Base-by-base conservation (phyloP, 148 eudicot genomes). In the Rhododendron kiyosumense region DNA sequence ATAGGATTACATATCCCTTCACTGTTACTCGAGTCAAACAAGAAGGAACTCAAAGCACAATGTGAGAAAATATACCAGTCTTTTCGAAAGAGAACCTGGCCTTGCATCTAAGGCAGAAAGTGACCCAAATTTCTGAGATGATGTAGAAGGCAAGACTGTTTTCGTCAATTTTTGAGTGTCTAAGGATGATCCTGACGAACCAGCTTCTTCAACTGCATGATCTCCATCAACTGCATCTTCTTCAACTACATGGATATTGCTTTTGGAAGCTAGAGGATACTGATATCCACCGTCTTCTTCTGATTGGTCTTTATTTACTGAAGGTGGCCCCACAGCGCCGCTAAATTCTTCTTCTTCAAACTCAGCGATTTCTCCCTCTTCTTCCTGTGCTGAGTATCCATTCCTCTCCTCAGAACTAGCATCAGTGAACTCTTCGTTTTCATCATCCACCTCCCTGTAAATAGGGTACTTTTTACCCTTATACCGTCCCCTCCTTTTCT, bases 111-210 rank as follows among this genome's bases (percentile, higher is more conserved):
- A 88, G 69, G 99, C 98, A 86, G 99, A 97, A 78, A 97, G 91
- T 81, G 98, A 93, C 20, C 98, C 94, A 84, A 97, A 97, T 84
- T 97, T 97, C 93, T 94, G 99, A 87, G 96, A 92, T 86, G 99
- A 92, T 14, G 87, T 83, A 82, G 98, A 93, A 34, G 98, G 96
- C 10, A 95, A 90, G 41, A 85, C 94, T 26, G 86, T 89, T 48
- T 87, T 91, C 73, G 80, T 88, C 86, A 93, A 85, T 91, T 92
- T 92, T 61, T 89, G 91, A 86, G 93, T 88, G 43, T 92, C 98
- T 51, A 96, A 92, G 76, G 99, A 97, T 69, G 98, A 93, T 51
- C 90, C 98, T 63, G 98, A 95, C 43, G 99, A 97, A 84, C 92
- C 96, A 52, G 91, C 95, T 87, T 91, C 94, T 89, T 92, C 96